Percentiles rank a stretch among this genome's conserved stretches.
phyloP scores from a whole-genome alignment of 306 rosid species.

The Geum urbanum region DNA sequence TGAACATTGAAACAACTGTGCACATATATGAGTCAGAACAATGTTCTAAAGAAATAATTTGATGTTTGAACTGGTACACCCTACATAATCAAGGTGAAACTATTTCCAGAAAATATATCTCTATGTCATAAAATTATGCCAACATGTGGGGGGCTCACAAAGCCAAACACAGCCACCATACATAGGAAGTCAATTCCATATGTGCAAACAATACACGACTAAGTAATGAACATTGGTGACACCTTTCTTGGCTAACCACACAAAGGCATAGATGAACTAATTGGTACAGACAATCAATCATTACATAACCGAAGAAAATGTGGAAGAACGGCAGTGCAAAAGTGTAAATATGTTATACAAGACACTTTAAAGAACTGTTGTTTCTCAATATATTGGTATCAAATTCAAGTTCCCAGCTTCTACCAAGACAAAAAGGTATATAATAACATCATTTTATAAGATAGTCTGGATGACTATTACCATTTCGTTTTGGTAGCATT shows the following conservation, averaged over 20 bases:
- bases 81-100: neutral
- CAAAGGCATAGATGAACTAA: neutral
- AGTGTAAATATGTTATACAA: neutral
- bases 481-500: slow-evolving; percentile 60
- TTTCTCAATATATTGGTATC: neutral
- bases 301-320: neutral
- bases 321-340: neutral
- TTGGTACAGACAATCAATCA: neutral
- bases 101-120: neutral
- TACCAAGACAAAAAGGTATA: neutral
- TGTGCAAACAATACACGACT: neutral
- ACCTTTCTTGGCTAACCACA: neutral
- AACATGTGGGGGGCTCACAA: neutral
- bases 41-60: neutral
- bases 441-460: neutral
- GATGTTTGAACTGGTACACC: neutral
- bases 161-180: neutral
- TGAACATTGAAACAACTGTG: neutral
- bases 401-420: neutral
- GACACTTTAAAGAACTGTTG: neutral
- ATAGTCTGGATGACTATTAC: slow-evolving; percentile 29
- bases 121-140: neutral
- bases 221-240: neutral
- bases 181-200: neutral
- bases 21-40: neutral